These are phyloP conservation scores for Xylaria flabelliformis DNA, from an alignment of 495 filamentous ascomycete species.

Conservation along the genomic window DNA sequence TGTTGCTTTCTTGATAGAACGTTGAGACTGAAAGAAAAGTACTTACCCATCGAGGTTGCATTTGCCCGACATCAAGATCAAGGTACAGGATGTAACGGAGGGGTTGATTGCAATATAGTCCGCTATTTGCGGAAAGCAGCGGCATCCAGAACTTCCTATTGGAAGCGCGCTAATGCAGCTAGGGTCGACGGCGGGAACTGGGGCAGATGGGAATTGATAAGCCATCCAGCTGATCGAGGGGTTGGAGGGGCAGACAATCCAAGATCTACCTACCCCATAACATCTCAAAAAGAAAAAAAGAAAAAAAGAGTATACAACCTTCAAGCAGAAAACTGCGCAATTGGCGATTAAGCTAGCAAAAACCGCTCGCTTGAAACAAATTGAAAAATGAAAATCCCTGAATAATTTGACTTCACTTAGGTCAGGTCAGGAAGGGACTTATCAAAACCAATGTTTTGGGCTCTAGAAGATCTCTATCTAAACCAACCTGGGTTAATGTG, in stretches of 20 bases:
- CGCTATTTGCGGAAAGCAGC: conserved; percentile 23
- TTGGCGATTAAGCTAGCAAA: background rate
- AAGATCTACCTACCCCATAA: background rate
- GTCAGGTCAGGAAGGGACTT: background rate
- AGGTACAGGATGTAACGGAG: conserved; percentile 3
- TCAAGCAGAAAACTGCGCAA: background rate
- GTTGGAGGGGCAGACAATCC: background rate
- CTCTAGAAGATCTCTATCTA: background rate
- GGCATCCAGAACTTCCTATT: background rate
- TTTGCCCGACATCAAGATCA: background rate
- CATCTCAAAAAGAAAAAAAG: background rate
- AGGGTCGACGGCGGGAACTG: conserved; percentile 9
- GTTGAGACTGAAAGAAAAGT: background rate
- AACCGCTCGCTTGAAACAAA: background rate
- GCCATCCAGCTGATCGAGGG: conserved; percentile 4
- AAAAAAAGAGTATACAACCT: background rate
- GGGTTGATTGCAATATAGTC: background rate
- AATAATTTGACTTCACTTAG: background rate
- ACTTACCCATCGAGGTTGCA: background rate
- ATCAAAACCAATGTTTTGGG: background rate
- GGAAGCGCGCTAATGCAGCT: conserved; percentile 15
- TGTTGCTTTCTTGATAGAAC: background rate
- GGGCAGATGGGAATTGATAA: conserved; percentile 17
- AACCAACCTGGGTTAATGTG: background rate
- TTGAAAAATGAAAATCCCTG: background rate